Base-by-base conservation (phyloP, 768 basidiomycete species). In the Rhodotorula paludigena region DNA sequence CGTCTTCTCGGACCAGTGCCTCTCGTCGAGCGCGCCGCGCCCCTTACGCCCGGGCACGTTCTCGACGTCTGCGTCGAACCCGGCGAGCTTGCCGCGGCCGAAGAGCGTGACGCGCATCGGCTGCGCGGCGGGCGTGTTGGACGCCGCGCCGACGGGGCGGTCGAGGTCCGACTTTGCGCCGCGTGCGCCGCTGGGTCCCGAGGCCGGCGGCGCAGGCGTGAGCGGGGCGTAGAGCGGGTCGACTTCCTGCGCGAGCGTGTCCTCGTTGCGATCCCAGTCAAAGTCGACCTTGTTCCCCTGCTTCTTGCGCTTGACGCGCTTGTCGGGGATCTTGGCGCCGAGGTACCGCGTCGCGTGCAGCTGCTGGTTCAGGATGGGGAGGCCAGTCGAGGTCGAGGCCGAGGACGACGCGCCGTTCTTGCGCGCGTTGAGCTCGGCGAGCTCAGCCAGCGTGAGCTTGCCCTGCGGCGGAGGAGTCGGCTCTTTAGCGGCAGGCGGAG, bases 1-100 rank as follows among this genome's bases (percentile, higher is more conserved):
- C 3, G 87, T 84, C 78, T 99, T 99, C 23, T 98, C 93, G 0
- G 90, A 88, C 96, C 96, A 99, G 81, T 99, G 96, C 65, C 93
- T 83, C 77, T 97, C 96, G 77, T 97, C 94, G 60, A 89, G 81
- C 8, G 89, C 89, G 54, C 84, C 81, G 80, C 89, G 89, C 65
- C 85, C 85, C 18, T 91, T 90, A 77, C 85, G 86, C 66, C 94
- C 92, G 28, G 87, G 63, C 16, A 72, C 39, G 28, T 69, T 69
- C 47, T 68, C 65, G 32, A 66, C 67, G 42, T 69, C 71, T 15
- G 55, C 59, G 21, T 69, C 63, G 42, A 74, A 63, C 15, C 66
- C 63, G 0, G 49, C 58, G 12, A 68, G 55, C 48, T 57, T 33
- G 0, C 71, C 67, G 2, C 67, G 42, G 1, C 67, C 67, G 20